Percentiles rank a stretch among this genome's conserved stretches.
phyloP scores from a whole-genome alignment of 192 early-diverging fungal genomes.

The Backusella mclennaniae region DNA sequence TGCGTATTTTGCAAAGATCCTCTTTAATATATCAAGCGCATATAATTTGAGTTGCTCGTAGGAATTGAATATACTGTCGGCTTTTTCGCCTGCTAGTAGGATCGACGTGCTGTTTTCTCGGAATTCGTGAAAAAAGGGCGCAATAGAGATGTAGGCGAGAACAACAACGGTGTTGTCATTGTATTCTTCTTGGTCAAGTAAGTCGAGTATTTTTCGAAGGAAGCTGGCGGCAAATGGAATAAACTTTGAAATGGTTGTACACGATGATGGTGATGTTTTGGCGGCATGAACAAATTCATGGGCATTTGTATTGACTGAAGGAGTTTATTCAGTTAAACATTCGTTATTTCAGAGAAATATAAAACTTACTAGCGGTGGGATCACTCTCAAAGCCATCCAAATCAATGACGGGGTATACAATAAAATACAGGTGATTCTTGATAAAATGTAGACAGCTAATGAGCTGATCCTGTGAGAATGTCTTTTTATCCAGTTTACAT shows the following conservation, averaged over 20 bases:
- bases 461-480: constrained; percentile 17
- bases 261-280: not conserved
- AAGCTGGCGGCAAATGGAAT: constrained; percentile 17
- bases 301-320: not conserved
- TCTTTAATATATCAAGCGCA: constrained; percentile 24
- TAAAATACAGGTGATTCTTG: constrained; percentile 22
- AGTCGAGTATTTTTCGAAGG: not conserved
- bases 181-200: constrained; percentile 35
- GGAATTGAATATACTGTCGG: not conserved
- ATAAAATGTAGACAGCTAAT: constrained; percentile 19
- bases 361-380: not conserved
- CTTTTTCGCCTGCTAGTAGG: not conserved
- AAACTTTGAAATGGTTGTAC: not conserved
- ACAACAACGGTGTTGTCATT: constrained; percentile 48
- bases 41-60: constrained; percentile 28
- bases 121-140: constrained; percentile 50
- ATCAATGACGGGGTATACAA: constrained; percentile 29
- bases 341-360: not conserved
- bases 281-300: not conserved
- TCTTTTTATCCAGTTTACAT: constrained; percentile 21
- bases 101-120: not conserved
- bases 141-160: constrained; percentile 45
- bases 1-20: constrained; percentile 52
- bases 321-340: not conserved
- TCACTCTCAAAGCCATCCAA: constrained; percentile 2